Evolutionary conservation across 106 monocot species (phyloP), one percentile per base, ranked within the genome.

Genomic region (Xerophyta viscosa): DNA sequence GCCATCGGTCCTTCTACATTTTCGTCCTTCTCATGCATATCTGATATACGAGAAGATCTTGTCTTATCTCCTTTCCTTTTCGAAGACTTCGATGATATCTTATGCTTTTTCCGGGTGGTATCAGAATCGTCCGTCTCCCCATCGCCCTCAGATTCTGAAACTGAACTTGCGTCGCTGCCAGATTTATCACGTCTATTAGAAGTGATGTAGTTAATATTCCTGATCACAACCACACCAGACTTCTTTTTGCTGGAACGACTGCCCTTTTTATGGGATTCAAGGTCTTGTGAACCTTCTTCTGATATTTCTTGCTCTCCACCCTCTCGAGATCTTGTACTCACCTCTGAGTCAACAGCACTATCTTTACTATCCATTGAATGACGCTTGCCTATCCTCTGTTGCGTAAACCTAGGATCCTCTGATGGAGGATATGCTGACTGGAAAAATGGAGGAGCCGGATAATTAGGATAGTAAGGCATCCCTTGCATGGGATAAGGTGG

Each of bases 401-500:
- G 49, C 14, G 29, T 46, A 20, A 36, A 56, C 21, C 70, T 69
- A 13, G 72, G 77, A 54, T 81, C 80, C 31, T 81, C 81, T 41
- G 46, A 33, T 53, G 75, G 73, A 52, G 82, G 61, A 74, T 80
- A 79, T 22, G 84, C 76, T 5, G 79, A 65, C 7, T 52, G 76
- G 51, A 73, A 89, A 70, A 63, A 84, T 23, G 77, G 83, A 27
- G 46, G 61, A 39, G 46, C 76, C 13, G 84, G 78, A 65, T 78
- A 85, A 70, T 75, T 91, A 50, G 67, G 86, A 79, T 89, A 90
- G 57, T 74, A 90, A 23, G 89, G 85, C 75, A 81, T 77, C 36
- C 75, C 71, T 67, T 88, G 88, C 71, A 81, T 64, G 27, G 68
- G 54, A 69, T 89, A 88, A 50, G 79, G 79, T 57, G 68, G 84